Conservation (phyloP, 257 asterid genomes). For the Rehmannia glutinosa region DNA sequence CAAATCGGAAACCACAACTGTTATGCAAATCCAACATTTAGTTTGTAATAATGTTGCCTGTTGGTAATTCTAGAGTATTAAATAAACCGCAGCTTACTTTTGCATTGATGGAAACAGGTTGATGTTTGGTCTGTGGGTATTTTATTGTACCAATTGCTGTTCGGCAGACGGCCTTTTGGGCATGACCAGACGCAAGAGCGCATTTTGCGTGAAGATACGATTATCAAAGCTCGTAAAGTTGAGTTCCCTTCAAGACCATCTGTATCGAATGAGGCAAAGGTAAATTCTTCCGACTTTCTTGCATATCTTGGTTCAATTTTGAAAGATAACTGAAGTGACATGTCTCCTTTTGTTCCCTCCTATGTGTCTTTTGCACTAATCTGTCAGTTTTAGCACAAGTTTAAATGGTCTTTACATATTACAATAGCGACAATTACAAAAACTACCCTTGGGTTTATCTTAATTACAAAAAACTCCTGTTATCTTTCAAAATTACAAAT, state of each 20-base stretch:
- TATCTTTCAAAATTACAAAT: too few relatives aligned
- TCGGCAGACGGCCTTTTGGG: slow-evolving; percentile 95
- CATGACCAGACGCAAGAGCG: slow-evolving; percentile 96
- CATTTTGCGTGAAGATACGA: slow-evolving; percentile 95
- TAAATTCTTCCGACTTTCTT: slow-evolving; percentile 10
- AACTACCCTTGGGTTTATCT: too few relatives aligned
- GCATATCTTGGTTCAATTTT: background rate
- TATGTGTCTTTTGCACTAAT: too few relatives aligned
- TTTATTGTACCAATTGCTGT: slow-evolving; percentile 91
- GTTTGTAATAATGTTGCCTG: background rate
- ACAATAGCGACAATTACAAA: too few relatives aligned
- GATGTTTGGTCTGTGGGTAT: slow-evolving; percentile 99
- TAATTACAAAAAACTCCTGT: too few relatives aligned
- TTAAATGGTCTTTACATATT: too few relatives aligned
- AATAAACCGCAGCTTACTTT: background rate
- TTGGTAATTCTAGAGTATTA: background rate
- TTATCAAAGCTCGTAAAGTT: slow-evolving; percentile 89
- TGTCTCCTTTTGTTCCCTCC: background rate
- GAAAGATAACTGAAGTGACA: background rate
- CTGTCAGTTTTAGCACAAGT: too few relatives aligned
- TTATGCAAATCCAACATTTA: background rate
- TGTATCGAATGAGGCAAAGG: slow-evolving; percentile 94
- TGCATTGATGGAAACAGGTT: slow-evolving; percentile 49
- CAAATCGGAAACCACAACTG: background rate
- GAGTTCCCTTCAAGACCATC: slow-evolving; percentile 93